Conservation (phyloP, 306 rosid species). For the Astragalus membranaceus region DNA sequence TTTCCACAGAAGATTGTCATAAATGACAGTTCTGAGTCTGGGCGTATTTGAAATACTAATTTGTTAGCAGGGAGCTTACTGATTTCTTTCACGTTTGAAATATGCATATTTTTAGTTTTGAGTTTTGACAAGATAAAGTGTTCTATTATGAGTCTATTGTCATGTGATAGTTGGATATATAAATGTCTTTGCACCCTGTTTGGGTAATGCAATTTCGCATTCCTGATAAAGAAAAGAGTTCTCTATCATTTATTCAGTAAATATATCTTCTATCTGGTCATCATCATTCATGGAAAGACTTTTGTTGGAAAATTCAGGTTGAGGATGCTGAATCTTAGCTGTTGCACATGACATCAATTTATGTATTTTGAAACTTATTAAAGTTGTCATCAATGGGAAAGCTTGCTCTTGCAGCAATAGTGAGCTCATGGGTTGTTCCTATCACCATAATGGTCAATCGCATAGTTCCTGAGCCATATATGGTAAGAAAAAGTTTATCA, state of each 20-base stretch:
- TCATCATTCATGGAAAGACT: not conserved
- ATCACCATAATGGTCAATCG: constrained; percentile 50
- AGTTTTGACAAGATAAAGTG: not conserved
- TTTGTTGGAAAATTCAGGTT: constrained; percentile 1
- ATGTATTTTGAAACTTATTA: not conserved
- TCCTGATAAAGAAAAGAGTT: not conserved
- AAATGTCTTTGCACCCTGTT: not conserved
- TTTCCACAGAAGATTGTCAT: not conserved
- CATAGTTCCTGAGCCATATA: constrained; percentile 71
- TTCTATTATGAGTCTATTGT: not conserved
- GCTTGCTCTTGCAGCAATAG: constrained; percentile 54
- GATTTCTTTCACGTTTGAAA: not conserved
- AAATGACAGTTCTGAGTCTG: not conserved
- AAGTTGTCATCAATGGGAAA: constrained; percentile 48
- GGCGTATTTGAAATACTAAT: not conserved
- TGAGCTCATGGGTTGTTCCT: constrained; percentile 76
- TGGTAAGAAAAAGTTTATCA: constrained; percentile 40
- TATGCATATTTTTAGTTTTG: not conserved
- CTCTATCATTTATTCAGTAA: not conserved
- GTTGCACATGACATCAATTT: not conserved
- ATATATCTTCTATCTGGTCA: not conserved
- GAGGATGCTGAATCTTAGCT: not conserved
- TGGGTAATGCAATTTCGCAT: not conserved
- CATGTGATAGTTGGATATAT: not conserved
- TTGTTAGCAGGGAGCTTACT: not conserved